Evolutionary conservation across 345 rosid genomes (phyloP), one percentile per base, ranked within the genome.

Genomic region (Euphorbia lathyris): DNA sequence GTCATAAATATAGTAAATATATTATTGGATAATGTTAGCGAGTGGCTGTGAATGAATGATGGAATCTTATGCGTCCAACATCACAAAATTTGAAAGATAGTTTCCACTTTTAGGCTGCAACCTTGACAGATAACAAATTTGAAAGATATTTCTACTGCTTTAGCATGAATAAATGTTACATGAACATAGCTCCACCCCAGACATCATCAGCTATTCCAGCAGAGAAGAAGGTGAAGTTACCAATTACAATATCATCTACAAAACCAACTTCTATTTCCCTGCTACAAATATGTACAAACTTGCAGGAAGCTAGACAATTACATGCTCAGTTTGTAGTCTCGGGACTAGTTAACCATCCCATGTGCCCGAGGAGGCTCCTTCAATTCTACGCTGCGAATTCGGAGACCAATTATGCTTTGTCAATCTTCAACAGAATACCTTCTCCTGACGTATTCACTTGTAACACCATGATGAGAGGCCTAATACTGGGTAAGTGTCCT

Each of bases 381-480:
- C 32, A 70, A 10, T 60, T 34, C 42, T 50, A 61, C 19, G 73
- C 17, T 60, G 9, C 32, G 0, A 34, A 3, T 56, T 61, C 50
- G 4, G 26, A 70, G 32, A 23, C 52, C 9, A 3, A 20, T 13
- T 59, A 47, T 59, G 66, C 73, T 13, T 23, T 30, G 47, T 56
- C 47, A 10, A 58, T 69, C 66, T 47, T 68, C 48, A 30, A 47
- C 30, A 69, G 58, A 25, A 32, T 69, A 25, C 30, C 26, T 40
- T 55, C 62, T 36, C 52, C 63, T 38, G 71, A 68, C 19, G 53
- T 45, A 6, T 58, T 58, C n/a, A 27, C 45, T 38, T 38, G 55
- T 56, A 68, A 55, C 52, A 55, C 71, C 23, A 16, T 56, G 63
- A 56, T 58, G 23, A 69, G 64, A 58, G 72, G 55, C 55, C 43